These are phyloP conservation scores for Curvularia verruculosa DNA, from an alignment of 2,329 filamentous ascomycete species.

Conservation along the genomic window DNA sequence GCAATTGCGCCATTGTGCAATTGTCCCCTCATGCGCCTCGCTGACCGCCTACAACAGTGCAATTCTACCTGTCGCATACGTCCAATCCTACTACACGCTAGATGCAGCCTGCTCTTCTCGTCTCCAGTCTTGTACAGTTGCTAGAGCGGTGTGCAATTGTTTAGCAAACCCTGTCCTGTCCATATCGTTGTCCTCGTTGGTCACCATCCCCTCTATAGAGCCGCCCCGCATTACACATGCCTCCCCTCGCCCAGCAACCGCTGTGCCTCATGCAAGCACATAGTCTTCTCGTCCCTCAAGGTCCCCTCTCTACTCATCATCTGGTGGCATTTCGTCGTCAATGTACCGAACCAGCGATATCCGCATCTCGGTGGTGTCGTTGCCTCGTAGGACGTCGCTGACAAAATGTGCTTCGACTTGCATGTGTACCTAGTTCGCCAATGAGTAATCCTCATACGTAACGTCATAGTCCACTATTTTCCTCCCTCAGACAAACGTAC, in stretches of 20 bases:
- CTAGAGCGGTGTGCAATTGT: constrained; percentile 6
- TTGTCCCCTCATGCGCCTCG: constrained; percentile 8
- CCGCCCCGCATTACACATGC: neutral
- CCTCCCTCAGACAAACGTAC: constrained; percentile 55
- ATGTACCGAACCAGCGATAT: constrained; percentile 92
- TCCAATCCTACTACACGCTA: too few species aligned
- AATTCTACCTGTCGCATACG: constrained; percentile 10
- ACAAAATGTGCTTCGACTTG: constrained; percentile 97
- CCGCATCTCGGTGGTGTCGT: constrained; percentile 97
- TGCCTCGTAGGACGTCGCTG: constrained; percentile 88
- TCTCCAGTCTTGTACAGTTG: neutral
- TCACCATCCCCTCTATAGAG: neutral
- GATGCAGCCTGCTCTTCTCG: neutral
- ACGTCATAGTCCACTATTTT: neutral
- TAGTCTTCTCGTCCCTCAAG: neutral
- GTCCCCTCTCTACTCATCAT: constrained; percentile 75
- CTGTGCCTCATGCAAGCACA: constrained; percentile 1
- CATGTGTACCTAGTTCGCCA: constrained; percentile 74
- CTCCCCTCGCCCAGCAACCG: neutral
- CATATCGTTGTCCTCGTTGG: neutral
- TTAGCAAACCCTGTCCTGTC: neutral
- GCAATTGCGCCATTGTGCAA: constrained; percentile 17
- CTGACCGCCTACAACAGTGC: constrained; percentile 9
- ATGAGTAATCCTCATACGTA: constrained; percentile 5
- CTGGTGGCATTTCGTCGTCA: constrained; percentile 94